phyloP scores from a whole-genome alignment of 352 stramenopile genomes.

The Globisporangium okanoganense region DNA sequence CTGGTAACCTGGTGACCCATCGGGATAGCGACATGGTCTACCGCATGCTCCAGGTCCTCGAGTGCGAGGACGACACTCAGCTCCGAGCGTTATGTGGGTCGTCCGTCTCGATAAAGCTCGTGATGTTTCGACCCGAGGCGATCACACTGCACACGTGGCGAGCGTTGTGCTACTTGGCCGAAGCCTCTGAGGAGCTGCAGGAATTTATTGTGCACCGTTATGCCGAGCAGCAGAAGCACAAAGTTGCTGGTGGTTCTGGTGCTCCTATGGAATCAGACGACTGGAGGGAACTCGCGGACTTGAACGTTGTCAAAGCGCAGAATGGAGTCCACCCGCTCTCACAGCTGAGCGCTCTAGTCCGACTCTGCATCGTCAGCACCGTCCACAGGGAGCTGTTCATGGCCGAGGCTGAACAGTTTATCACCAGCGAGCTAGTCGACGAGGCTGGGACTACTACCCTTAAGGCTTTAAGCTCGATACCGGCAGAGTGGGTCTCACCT shows the following conservation, averaged over 20 bases:
- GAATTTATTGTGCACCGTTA: constrained; percentile 23
- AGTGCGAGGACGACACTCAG: constrained; percentile 9
- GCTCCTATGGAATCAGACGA: not conserved
- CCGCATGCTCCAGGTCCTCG: constrained; percentile 5
- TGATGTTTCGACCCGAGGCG: constrained; percentile 19
- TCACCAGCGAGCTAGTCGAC: not conserved
- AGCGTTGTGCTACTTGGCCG: constrained; percentile 26
- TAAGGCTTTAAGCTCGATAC: not conserved
- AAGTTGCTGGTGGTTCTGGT: not conserved
- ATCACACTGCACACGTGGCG: constrained; percentile 22
- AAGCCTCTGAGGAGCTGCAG: constrained; percentile 19
- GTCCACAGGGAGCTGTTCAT: constrained; percentile 24
- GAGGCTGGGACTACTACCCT: not conserved
- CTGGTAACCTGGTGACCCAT: not conserved
- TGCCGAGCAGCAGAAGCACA: constrained; percentile 1
- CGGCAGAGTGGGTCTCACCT: not conserved
- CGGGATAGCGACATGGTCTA: constrained; percentile 3
- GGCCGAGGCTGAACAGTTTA: constrained; percentile 29
- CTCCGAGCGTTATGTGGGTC: constrained; percentile 4
- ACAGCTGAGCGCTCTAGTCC: constrained; percentile 11
- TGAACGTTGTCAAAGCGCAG: constrained; percentile 7
- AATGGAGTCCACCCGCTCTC: not conserved
- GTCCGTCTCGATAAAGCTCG: constrained; percentile 11
- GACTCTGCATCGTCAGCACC: constrained; percentile 23
- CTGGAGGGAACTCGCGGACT: constrained; percentile 22